phyloP scores from a whole-genome alignment of 305 asterid species.

The Rubia occidens region DNA sequence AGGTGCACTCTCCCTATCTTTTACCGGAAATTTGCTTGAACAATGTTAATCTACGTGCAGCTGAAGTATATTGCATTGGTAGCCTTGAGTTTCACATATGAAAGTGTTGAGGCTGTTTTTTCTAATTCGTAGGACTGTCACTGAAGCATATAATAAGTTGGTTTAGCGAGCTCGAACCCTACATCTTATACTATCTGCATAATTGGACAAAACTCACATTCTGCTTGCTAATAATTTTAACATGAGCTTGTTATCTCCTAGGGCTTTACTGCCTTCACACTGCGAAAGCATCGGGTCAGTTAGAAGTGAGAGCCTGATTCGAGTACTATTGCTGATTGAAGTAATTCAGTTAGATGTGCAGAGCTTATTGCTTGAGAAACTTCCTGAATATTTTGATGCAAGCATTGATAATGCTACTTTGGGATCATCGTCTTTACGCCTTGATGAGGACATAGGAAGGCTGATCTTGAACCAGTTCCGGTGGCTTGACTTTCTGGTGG shows the following conservation, averaged over 20 bases:
- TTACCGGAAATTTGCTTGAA: neutral
- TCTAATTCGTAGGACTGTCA: neutral
- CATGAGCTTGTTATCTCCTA: constrained; percentile 21
- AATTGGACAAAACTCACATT: neutral
- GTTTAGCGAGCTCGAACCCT: neutral
- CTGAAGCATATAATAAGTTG: neutral
- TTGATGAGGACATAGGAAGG: constrained; percentile 68
- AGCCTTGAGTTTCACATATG: neutral
- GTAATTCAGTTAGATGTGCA: constrained; percentile 60
- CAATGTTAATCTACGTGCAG: neutral
- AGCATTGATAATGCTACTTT: constrained; percentile 24
- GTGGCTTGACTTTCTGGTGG: constrained; percentile 83
- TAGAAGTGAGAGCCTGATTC: constrained; percentile 51
- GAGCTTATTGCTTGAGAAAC: constrained; percentile 66
- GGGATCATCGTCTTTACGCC: constrained; percentile 32
- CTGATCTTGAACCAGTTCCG: constrained; percentile 67
- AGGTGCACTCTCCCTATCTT: constrained; percentile 30
- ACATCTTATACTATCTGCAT: neutral
- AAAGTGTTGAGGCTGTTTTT: neutral
- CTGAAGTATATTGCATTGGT: neutral
- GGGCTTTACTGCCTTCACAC: constrained; percentile 62
- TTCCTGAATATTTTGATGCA: constrained; percentile 69
- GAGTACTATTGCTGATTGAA: constrained; percentile 53
- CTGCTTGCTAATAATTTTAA: constrained; percentile 9
- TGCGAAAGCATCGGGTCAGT: constrained; percentile 46